Percentiles rank a stretch among this genome's conserved stretches.
phyloP scores from a whole-genome alignment of 2,329 filamentous ascomycete genomes.

The Xylariales sp. region DNA sequence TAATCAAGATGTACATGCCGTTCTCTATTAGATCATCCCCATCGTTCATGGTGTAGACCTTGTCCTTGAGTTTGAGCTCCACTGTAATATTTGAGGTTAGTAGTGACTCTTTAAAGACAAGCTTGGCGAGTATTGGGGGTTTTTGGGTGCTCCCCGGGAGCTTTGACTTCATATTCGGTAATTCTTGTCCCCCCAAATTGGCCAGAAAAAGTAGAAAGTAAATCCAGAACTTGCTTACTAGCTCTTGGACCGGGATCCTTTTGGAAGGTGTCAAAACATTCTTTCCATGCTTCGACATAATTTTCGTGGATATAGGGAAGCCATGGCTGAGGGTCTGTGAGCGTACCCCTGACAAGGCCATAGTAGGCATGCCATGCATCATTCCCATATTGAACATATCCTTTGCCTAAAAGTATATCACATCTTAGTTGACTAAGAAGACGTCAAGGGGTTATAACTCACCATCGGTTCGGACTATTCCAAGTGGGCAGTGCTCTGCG shows the following conservation, averaged over 20 bases:
- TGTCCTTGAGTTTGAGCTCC: constrained; percentile 19
- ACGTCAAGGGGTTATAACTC: too few relatives aligned
- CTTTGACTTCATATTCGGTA: too few relatives aligned
- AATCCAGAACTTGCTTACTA: too few relatives aligned
- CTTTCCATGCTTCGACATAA: constrained; percentile 13
- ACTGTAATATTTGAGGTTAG: too few relatives aligned
- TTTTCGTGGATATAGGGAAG: constrained; percentile 17
- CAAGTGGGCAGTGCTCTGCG: constrained; percentile 22
- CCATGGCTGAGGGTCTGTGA: constrained; percentile 18
- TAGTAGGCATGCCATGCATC: constrained; percentile 21
- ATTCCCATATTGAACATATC: constrained; percentile 20
- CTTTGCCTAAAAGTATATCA: too few relatives aligned
- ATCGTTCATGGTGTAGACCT: constrained; percentile 18
- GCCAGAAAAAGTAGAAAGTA: too few relatives aligned
- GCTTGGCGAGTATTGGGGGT: too few relatives aligned
- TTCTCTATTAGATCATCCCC: constrained; percentile 18
- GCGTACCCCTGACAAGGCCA: constrained; percentile 11
- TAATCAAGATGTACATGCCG: constrained; percentile 16
- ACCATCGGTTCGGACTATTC: constrained; percentile 22
- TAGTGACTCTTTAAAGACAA: too few relatives aligned
- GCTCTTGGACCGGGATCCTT: constrained; percentile 12
- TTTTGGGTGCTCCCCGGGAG: too few relatives aligned
- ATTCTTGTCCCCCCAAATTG: too few relatives aligned
- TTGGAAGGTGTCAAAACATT: constrained; percentile 15
- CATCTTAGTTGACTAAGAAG: too few relatives aligned